Percentiles rank a stretch among this genome's conserved stretches.
phyloP scores from a whole-genome alignment of 2,329 filamentous ascomycete genomes.

The Lasiodiplodia theobromae region DNA sequence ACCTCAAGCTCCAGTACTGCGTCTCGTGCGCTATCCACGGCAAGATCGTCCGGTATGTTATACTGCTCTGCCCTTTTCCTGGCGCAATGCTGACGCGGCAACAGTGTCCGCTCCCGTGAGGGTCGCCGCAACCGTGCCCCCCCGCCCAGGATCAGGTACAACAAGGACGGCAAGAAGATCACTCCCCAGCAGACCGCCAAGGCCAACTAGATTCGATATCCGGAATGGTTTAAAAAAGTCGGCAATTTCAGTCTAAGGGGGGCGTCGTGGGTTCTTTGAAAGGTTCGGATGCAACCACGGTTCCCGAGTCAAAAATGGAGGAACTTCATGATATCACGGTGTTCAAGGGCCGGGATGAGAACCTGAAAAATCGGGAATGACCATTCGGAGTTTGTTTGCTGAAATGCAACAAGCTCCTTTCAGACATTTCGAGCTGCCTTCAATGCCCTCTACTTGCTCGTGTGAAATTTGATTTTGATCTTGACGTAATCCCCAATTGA shows the following conservation, averaged over 20 bases:
- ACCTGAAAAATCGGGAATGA: conserved; percentile 28
- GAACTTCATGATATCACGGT: conserved; percentile 30
- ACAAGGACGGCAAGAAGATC: conserved; percentile 99
- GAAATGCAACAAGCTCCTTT: conserved; percentile 11
- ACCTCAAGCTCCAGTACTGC: conserved; percentile 99
- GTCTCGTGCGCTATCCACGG: conserved; percentile 99
- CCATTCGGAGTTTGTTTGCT: conserved; percentile 1
- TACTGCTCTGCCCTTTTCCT: neutral
- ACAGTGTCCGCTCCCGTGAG: conserved; percentile 93
- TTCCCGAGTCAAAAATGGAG: conserved; percentile 27
- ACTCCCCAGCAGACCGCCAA: conserved; percentile 82
- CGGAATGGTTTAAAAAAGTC: conserved; percentile 12
- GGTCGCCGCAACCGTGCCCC: conserved; percentile 99
- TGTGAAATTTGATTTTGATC: neutral
- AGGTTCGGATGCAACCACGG: conserved; percentile 11
- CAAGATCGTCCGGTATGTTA: conserved; percentile 99
- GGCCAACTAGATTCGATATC: conserved; percentile 41
- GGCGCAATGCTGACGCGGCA: conserved; percentile 6
- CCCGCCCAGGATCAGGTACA: conserved; percentile 97
- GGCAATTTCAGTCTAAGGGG: neutral
- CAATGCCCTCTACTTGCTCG: neutral
- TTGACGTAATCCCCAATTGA: neutral
- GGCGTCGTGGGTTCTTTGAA: conserved; percentile 28
- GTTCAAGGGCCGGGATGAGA: conserved; percentile 28
- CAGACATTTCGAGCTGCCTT: neutral